Base-by-base conservation (phyloP, 768 basidiomycete genomes). In the Lentinus brumalis region DNA sequence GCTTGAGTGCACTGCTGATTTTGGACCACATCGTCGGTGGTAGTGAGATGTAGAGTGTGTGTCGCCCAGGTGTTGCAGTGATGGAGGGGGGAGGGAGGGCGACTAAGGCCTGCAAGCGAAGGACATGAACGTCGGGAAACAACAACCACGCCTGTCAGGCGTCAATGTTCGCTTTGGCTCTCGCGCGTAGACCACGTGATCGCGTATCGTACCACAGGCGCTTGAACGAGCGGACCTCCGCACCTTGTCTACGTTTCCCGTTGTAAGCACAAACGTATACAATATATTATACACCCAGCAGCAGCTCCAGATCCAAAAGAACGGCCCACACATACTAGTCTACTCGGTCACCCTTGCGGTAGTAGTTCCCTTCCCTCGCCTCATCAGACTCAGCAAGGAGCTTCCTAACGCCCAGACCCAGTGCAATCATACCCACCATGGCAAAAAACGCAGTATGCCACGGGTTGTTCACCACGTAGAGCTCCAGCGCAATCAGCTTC, bases 21-120 rank as follows among this genome's bases (percentile, higher is more conserved):
- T 83, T 88, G 5, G 86, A 81, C 86, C 86, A 88, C 85, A 87
- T 87, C 5, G 47, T 59, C 6, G 57, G n/a, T 32, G 50, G 15
- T 32, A 29, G 4, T 30, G 5, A 26, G 5, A 14, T 12, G 40
- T 39, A 12, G 45, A 12, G 51, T 29, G 29, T 57, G 30, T 51
- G 61, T 59, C 61, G 61, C 46, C 35, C 32, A 38, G 15, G 30
- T 26, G 60, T 51, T 12, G 47, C 38, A 26, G 44, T 32, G 26
- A 31, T 44, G 32, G 29, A 16, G 26, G 41, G 38, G 53, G 54
- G 41, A 29, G n/a, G 15, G 16, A 51, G 29, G 50, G 30, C 42
- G 51, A 45, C 31, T 52, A 44, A 32, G 30, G 45, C 16, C 47
- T 35, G 35, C 11, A 18, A 14, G 40, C 41, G n/a, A 45, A 51